Evolutionary conservation across 2,329 filamentous ascomycete species (phyloP), one percentile per base, ranked within the genome.

Genomic region (Fusarium secorum): DNA sequence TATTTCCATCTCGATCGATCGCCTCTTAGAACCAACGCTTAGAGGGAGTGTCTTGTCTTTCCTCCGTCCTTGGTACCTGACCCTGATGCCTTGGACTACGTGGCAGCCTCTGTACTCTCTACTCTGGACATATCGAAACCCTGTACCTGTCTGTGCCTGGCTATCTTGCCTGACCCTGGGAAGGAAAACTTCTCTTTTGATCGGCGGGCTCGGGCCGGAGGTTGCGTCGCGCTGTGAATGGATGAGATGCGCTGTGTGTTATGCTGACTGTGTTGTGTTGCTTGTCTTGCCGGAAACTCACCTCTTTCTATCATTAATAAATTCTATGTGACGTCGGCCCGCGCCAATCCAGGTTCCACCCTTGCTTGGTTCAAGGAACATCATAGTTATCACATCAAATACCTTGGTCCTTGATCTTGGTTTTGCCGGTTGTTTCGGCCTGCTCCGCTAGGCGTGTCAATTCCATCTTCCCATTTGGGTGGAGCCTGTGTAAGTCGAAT

Each of bases 241-340:
- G 36, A 38, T 52, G 45, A 32, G 55, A 24, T 51, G 38, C 38
- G 51, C 30, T 45, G 58, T 33, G 49, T 38, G 32, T 32, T 36
- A 48, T 48, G 45, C 26, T 38, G 44, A 38, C 41, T 58, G 33
- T 22, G 18, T n/a, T 53, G 26, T 58, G 35, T 55, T 42, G 36
- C 45, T 59, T 55, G 64, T 45, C n/a, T 52, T 59, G 58, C 62
- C 46, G 41, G 68, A 69, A 67, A 52, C 59, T 60, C 58, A 53
- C 42, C 32, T 53, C 46, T 63, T 54, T 39, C 57, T n/a, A n/a
- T n/a, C n/a, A n/a, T n/a, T n/a, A n/a, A n/a, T n/a, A n/a, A n/a
- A n/a, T n/a, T n/a, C n/a, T 63, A 39, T 55, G 68, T 72, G 69
- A 71, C 68, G 69, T 72, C 53, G 44, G 68, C 60, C 33, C 38